Evolutionary conservation across 2,329 filamentous ascomycete species (phyloP), one percentile per base, ranked within the genome.

Genomic region (Camptophora hylomeconis): DNA sequence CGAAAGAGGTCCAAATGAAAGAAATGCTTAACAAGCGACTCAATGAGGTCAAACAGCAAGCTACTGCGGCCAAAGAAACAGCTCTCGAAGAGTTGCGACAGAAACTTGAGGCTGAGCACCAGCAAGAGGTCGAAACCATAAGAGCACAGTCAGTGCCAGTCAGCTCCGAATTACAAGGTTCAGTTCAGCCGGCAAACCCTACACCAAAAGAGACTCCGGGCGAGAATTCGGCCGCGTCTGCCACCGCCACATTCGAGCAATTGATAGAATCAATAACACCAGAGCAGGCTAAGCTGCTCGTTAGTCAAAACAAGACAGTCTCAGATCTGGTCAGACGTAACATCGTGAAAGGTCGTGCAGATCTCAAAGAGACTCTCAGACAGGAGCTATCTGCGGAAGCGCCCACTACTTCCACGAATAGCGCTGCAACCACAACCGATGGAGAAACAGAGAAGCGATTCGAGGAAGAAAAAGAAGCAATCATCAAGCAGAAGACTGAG

Each of bases 1-100:
- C 61, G 33, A 50, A 54, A 7, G 50, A 60, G 1, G 65, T 68
- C 30, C 69, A 75, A 36, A 59, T 78, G 10, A 79, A 86, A 46
- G 67, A 71, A 17, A 72, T 67, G 7, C 62, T 80, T 35, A 79
- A 79, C 44, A 74, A 71, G 47, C 82, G 79, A 48, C 62, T 92
- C 10, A 54, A 50, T 6, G 69, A 75, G 27, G 54, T 62, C 7
- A 63, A 57, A 37, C 56, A 62, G 26, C 63, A 65, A 36, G 39
- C 68, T 5, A 58, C 67, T 39, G 57, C 56, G 25, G 43, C 69
- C 11, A 61, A 54, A 28, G 44, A 35, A 11, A 22, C 40, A 19
- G 40, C 38, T 15, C 35, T 45, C 9, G 37, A 43, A 14, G 39
- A 45, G 24, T 24, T 40, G 13, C 33, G 31, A 10, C 12, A 32